A percentile compares a stretch with the other conserved stretches of the same genome.
These are phyloP conservation scores for Turnera subulata DNA, from an alignment of 345 rosid species.

Conservation along the genomic window DNA sequence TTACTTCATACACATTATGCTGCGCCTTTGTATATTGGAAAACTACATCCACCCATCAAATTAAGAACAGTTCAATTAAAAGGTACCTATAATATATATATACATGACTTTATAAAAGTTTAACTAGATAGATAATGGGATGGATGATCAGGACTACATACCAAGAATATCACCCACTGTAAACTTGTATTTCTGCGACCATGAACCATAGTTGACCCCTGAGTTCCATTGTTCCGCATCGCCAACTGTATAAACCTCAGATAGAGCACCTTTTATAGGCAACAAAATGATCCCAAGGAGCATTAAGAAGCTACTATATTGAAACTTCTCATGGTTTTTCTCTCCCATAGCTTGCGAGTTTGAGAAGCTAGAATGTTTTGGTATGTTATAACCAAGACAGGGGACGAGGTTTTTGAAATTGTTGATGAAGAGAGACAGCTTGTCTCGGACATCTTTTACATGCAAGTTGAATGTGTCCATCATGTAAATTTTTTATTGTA, in stretches of 20 bases:
- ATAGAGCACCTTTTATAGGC: slow-evolving; percentile 16
- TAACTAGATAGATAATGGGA: not conserved
- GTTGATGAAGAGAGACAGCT: too few species aligned
- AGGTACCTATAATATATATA: too few species aligned
- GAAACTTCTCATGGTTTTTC: not conserved
- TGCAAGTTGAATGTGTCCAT: too few species aligned
- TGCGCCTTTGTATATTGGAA: slow-evolving; percentile 44
- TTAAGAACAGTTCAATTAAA: not conserved
- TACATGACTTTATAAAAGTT: too few species aligned
- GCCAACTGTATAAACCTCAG: slow-evolving; percentile 42
- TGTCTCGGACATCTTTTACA: too few species aligned
- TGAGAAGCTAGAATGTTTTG: not conserved
- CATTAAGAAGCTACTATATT: not conserved
- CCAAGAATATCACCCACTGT: slow-evolving; percentile 51
- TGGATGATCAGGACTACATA: slow-evolving; percentile 4
- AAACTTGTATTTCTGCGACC: slow-evolving; percentile 45
- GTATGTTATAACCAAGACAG: too few species aligned
- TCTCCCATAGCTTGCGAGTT: slow-evolving; percentile 11
- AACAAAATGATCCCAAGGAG: not conserved
- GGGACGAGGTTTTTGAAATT: too few species aligned
- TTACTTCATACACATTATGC: slow-evolving; percentile 47
- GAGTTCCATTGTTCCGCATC: slow-evolving; percentile 37
- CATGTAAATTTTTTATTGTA: too few species aligned
- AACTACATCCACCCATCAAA: slow-evolving; percentile 20
- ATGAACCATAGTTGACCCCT: slow-evolving; percentile 26